Conservation (phyloP, 257 asterid species). For the Solanum ossicruentum region DNA sequence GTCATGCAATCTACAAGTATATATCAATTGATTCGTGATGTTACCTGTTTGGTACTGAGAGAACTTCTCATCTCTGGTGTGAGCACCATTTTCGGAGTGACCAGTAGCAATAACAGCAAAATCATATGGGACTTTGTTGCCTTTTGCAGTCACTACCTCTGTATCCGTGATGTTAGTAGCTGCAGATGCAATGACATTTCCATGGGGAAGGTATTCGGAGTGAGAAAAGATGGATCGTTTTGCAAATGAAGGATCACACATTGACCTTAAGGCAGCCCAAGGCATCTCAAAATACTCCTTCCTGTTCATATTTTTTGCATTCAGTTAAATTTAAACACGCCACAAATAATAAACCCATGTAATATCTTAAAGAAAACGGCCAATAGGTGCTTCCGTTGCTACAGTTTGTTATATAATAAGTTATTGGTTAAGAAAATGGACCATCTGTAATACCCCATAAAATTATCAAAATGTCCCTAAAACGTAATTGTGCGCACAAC, state of each 20-base stretch:
- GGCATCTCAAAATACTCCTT: slow-evolving; percentile 8
- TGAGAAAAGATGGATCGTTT: slow-evolving; percentile 4
- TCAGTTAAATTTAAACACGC: background rate
- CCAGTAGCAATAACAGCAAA: slow-evolving; percentile 8
- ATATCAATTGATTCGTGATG: background rate
- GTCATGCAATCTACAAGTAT: background rate
- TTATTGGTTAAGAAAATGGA: background rate
- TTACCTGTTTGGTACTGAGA: slow-evolving; percentile 1
- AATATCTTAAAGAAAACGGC: background rate
- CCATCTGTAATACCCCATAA: background rate
- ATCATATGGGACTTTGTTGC: background rate
- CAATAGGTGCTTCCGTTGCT: background rate
- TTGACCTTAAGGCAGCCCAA: slow-evolving; percentile 8
- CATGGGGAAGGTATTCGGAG: slow-evolving; percentile 4
- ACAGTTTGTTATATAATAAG: background rate
- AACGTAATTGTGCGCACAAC: no score
- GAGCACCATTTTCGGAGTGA: background rate
- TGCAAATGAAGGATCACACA: slow-evolving; percentile 11
- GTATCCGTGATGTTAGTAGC: slow-evolving; percentile 2
- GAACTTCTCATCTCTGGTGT: slow-evolving; percentile 4
- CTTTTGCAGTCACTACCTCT: background rate
- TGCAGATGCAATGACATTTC: background rate
- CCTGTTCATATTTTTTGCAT: background rate
- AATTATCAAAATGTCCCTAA: no score
- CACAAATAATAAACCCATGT: background rate